Base-by-base conservation (phyloP, 805 yeast species). In the Pichia ethanolica region DNA sequence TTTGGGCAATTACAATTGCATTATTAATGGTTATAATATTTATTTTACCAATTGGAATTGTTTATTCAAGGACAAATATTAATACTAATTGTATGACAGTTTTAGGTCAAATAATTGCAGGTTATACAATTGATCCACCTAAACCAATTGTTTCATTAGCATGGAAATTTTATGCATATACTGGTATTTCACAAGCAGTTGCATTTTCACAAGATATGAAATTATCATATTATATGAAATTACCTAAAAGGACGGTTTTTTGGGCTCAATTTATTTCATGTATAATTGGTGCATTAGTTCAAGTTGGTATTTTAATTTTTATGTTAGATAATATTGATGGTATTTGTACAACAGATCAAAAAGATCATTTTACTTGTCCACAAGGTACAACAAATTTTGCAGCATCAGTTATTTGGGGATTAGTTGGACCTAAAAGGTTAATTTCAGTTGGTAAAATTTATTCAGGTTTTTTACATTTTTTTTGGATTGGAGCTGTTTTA, bases 91-190 rank as follows among this genome's bases (percentile, higher is more conserved):
- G 42, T 39, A 39, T 39, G 42, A 39, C 32, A 8, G 42, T 14
- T 39, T 39, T 39, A 25, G 42, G 42, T 7, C 42, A 39, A 39
- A 39, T 39, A 6, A 9, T 25, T 25, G 42, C 42, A 5, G 42
- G 42, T 9, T 39, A 39, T 25, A 39, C 42, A 7, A 39, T 39
- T 25, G 32, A 39, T 27, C 42, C 42, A 39, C 42, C 42, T 5
- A 39, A 39, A 27, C 42, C 42, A n/a, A 39, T 39, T 39, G 42
- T 39, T 39, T 39, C 42, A 30, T 13, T 39, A 39, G 42, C 42
- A 27, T 39, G 42, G 42, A 39, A 39, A 27, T 39, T 39, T 39
- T 25, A 39, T 13, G 42, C 42, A 25, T 39, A 39, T 13, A 39
- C 42, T 5, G 42, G 32, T 14, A 39, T 39, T 39, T 7, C 42